Evolutionary conservation across 2,329 filamentous ascomycete species (phyloP), one percentile per base, ranked within the genome.

Genomic region (Elsinoe arachidis): DNA sequence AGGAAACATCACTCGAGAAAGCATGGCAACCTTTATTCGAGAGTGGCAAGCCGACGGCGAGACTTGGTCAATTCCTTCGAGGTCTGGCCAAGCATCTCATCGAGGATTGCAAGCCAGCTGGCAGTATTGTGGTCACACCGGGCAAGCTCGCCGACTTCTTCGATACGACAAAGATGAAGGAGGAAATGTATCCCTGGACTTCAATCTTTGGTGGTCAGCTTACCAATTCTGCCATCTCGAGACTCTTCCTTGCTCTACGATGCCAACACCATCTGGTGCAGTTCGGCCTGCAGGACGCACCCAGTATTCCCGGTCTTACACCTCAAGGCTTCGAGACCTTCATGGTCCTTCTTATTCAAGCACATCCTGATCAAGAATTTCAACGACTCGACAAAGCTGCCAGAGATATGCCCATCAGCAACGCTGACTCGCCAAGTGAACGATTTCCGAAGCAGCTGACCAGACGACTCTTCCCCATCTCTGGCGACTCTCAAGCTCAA

Each of bases 11-110:
- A 1, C 70, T 87, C 26, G 87, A 91, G 67, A 81, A 80, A 66
- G 84, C 85, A 66, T 95, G 90, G 90, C 86, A 88, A 5, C 77
- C 76, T 9, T 70, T 95, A 2, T 95, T 95, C 66, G 83, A 87
- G 47, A 76, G 83, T 26, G 86, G 85, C 0, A 78, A 80, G 57
- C 82, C 87, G 1, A 91, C 88, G 0, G 70, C 77, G 49, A 78
- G 88, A 54, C 76, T 92, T 14, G 80, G 81, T 0, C 81, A 90
- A 62, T 83, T 93, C 38, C 73, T 95, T 51, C 78, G 83, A 57
- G 88, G 88, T 0, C 75, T 95, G 58, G 88, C 88, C 11, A 77
- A 82, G 56, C 85, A 90, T 67, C 74, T 95, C 65, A 84, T 88
- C 62, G 81, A 87, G 57, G 80, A 88, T 62, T 86, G 85, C 66